Percentiles rank a stretch among this genome's conserved stretches.
phyloP scores from a whole-genome alignment of 2,329 filamentous ascomycete species.

The Neofusicoccum umdonicola region DNA sequence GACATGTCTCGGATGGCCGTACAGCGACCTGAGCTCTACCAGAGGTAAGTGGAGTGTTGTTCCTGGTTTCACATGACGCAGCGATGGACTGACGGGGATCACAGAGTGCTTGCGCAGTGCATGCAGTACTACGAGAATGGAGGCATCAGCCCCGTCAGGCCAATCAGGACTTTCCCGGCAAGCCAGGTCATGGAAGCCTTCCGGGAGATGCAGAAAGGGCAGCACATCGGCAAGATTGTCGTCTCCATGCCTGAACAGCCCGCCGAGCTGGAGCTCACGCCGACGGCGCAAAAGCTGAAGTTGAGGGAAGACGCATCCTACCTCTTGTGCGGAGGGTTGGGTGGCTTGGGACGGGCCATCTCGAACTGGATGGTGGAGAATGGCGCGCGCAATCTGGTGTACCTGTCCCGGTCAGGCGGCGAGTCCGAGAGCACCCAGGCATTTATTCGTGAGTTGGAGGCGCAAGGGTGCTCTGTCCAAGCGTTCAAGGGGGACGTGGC shows the following conservation, averaged over 20 bases:
- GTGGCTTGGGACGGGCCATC: constrained; percentile 24
- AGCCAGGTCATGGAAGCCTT: constrained; percentile 29
- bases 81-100: not conserved
- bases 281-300: not conserved
- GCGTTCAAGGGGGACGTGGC: constrained; percentile 20
- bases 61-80: not conserved
- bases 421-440: not conserved
- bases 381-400: constrained; percentile 23
- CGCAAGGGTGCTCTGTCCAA: constrained; percentile 15
- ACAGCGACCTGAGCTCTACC: not conserved
- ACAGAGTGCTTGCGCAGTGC: not conserved
- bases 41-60: not conserved
- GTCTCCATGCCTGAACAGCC: constrained; percentile 23
- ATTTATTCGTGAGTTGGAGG: constrained; percentile 18
- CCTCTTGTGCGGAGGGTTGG: constrained; percentile 26
- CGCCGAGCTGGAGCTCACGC: not conserved
- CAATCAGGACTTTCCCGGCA: constrained; percentile 27
- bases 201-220: constrained; percentile 32
- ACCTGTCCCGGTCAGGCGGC: constrained; percentile 17
- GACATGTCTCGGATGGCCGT: constrained; percentile 8
- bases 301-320: constrained; percentile 21
- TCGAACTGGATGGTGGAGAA: constrained; percentile 22
- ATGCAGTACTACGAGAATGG: not conserved
- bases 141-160: constrained; percentile 25
- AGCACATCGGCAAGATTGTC: constrained; percentile 43